Conservation (phyloP, 2,329 filamentous ascomycete species). For the Akanthomyces muscarius region DNA sequence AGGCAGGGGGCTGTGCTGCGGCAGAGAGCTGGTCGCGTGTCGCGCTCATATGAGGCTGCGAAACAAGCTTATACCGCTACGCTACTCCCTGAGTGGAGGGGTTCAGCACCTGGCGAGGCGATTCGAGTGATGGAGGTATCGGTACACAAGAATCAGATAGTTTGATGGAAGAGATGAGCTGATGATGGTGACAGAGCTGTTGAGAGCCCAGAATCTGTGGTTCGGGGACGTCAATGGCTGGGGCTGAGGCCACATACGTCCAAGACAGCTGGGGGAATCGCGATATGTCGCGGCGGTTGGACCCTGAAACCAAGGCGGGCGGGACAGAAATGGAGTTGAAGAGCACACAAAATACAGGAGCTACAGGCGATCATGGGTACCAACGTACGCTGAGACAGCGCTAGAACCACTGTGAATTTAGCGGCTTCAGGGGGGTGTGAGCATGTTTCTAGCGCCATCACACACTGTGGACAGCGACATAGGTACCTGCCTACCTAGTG, state of each 20-base stretch:
- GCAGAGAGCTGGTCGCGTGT: neutral
- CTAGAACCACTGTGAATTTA: neutral
- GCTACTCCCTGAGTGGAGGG: neutral
- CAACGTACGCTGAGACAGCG: neutral
- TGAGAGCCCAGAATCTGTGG: neutral
- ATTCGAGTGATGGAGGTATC: neutral
- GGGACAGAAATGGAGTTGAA: no score
- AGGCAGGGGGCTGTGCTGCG: neutral
- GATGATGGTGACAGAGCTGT: neutral
- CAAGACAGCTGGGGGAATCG: neutral
- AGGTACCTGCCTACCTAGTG: no score
- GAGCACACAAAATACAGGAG: neutral
- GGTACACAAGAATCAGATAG: neutral
- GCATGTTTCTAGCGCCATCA: neutral
- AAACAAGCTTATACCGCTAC: neutral
- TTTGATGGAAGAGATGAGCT: neutral
- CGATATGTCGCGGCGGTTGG: neutral
- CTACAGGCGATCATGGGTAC: neutral
- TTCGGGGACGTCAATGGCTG: neutral
- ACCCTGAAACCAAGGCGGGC: constrained; percentile 3
- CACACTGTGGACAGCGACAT: neutral
- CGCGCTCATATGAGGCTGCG: neutral
- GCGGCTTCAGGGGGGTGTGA: neutral
- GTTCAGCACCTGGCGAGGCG: neutral
- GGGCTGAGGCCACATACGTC: neutral